Conservation (phyloP, 768 basidiomycete species). For the Punctularia strigosozonata region DNA sequence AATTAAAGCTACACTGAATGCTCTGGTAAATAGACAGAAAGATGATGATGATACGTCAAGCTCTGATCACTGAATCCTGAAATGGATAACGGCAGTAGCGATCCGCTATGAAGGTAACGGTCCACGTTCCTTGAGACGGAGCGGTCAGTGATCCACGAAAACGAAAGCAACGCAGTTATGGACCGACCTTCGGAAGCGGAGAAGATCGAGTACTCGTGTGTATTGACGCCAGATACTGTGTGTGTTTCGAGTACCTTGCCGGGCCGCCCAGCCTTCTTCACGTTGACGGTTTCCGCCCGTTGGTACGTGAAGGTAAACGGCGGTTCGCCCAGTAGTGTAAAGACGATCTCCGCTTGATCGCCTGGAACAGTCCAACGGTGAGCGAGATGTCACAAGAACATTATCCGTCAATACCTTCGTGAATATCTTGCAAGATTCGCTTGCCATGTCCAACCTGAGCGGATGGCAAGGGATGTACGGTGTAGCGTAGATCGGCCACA, state of each 20-base stretch:
- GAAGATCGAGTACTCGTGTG: conserved; percentile 77
- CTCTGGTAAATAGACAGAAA: too few relatives aligned
- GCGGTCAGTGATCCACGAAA: conserved; percentile 3
- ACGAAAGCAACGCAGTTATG: too few relatives aligned
- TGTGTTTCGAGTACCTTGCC: conserved; percentile 86
- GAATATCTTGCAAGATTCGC: conserved; percentile 71
- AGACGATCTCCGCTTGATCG: conserved; percentile 89
- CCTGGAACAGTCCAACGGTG: conserved; percentile 28
- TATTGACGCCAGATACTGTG: conserved; percentile 70
- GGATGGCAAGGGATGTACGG: conserved; percentile 74
- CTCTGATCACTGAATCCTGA: too few relatives aligned
- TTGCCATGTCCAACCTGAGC: conserved; percentile 86
- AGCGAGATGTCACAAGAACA: not conserved
- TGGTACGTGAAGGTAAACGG: conserved; percentile 97
- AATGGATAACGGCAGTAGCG: conserved; percentile 88
- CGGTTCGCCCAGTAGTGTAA: conserved; percentile 81
- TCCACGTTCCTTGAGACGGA: conserved; percentile 66
- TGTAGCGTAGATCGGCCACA: conserved; percentile 62
- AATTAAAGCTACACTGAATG: too few relatives aligned
- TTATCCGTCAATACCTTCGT: conserved; percentile 52
- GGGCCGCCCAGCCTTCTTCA: conserved; percentile 55
- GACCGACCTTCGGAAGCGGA: conserved; percentile 78
- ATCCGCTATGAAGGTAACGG: conserved; percentile 85
- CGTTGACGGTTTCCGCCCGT: conserved; percentile 59
- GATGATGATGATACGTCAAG: not conserved